Evolutionary conservation across 2,329 filamentous ascomycete species (phyloP).

Genomic region (Aspergillus sergii): DNA sequence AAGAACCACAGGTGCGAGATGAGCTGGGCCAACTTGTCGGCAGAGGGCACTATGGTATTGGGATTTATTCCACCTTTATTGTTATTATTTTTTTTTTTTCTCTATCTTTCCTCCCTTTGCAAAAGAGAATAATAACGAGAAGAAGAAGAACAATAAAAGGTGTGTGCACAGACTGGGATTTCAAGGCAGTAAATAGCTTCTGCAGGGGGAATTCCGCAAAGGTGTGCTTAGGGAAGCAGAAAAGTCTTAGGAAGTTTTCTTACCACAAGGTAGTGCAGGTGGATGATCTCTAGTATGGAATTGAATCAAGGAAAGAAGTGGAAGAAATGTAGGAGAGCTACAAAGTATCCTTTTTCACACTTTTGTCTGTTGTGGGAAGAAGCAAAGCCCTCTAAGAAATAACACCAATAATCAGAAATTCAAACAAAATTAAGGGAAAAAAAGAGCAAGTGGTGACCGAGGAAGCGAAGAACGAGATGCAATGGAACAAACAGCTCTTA

Average conservation of each 20-base stretch:
- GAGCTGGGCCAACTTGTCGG: constrained; percentile 13
- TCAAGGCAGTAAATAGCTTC: constrained; percentile 9
- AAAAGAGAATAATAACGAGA: not conserved
- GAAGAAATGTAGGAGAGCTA: not conserved
- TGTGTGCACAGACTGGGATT: not conserved
- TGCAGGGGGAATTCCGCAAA: constrained; percentile 9
- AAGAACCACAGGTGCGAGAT: constrained; percentile 6
- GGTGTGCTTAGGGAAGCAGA: not conserved
- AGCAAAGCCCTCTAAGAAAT: not conserved
- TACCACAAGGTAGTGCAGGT: not conserved
- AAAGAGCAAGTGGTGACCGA: not conserved
- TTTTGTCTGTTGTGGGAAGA: not conserved
- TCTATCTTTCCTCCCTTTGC: not conserved
- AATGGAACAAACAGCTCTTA: constrained; percentile 6
- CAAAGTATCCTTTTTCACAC: not conserved
- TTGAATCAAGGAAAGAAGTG: not conserved
- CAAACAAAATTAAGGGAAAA: too few relatives aligned
- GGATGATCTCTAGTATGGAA: not conserved
- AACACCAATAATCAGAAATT: too few relatives aligned
- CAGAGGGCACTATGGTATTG: constrained; percentile 9
- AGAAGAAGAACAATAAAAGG: not conserved
- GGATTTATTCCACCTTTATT: constrained; percentile 3
- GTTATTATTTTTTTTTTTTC: not conserved
- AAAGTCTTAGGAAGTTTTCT: not conserved
- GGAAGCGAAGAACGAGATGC: constrained; percentile 1